Evolutionary conservation across 2,329 filamentous ascomycete genomes (phyloP), one percentile per base, ranked within the genome.

Genomic region (Claviceps quebecensis): DNA sequence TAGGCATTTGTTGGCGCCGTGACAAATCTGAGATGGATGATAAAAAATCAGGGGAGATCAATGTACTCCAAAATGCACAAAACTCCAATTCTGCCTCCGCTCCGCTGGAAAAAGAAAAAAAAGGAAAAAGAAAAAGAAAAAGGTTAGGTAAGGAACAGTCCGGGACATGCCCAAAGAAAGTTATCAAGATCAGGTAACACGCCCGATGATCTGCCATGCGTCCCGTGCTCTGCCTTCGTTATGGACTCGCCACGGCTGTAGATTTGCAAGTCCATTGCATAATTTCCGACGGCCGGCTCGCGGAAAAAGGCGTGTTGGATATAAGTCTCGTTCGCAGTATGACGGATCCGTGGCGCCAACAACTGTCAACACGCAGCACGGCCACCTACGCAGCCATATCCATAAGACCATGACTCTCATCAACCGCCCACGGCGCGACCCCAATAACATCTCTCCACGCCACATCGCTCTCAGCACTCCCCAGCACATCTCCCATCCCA

Each of bases 391-490:
- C 34, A 6, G 38, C 50, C 50, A 54, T 17, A n/a, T 48, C 50
- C 26, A 52, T 41, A 8, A 47, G 38, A 13, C 44, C 34, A 14
- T 49, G 44, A 4, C 37, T 38, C 22, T 54, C 53, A 9, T 52
- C 50, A n/a, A 49, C 34, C 2, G 29, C 44, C 53, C 53, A 54
- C 14, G 55, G 23, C 19, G 52, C 38, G 17, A 53, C 53, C 39
- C 56, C 55, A 37, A 55, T 47, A 17, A 53, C 47, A 7, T 53
- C 53, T n/a, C 60, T 57, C 40, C 55, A 58, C 17, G 57, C 53
- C 39, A 58, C 54, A 29, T 47, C 52, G 45, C 7, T 34, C 29
- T 11, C 29, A 34, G 29, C 29, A 34, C 9, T 9, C 9, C 29
- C 29, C 3, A 11, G 9, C 9, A 11, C 29, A 34, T 34, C 37